Percentiles rank a stretch among this genome's conserved stretches.
These are phyloP conservation scores for Canariomyces notabilis DNA, from an alignment of 2,329 filamentous ascomycete species.

Conservation along the genomic window DNA sequence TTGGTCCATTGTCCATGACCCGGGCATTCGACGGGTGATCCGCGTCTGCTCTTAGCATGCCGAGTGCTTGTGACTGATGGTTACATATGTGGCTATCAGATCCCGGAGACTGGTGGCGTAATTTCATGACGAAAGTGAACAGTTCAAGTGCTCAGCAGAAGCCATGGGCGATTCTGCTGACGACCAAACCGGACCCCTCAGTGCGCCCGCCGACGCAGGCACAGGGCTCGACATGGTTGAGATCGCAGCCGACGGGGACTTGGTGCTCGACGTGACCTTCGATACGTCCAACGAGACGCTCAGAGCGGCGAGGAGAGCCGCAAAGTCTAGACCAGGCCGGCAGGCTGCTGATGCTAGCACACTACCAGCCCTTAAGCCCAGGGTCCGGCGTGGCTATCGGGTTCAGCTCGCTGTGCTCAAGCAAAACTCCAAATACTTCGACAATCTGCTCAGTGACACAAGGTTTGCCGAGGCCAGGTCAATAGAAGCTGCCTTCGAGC, in stretches of 20 bases:
- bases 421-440: constrained; percentile 64
- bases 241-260: constrained; percentile 55
- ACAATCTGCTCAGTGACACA: constrained; percentile 57
- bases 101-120: too few species aligned
- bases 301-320: constrained; percentile 39
- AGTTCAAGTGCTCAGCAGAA: too few species aligned
- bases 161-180: constrained; percentile 25
- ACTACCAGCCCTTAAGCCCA: constrained; percentile 29
- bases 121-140: too few species aligned
- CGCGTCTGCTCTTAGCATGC: too few species aligned
- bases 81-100: too few species aligned
- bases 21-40: too few species aligned
- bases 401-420: constrained; percentile 54
- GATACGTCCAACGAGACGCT: constrained; percentile 52
- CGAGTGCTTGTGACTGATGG: too few species aligned
- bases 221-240: constrained; percentile 36
- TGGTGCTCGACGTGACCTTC: constrained; percentile 63
- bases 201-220: not conserved
- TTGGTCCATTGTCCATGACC: too few species aligned
- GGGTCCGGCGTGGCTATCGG: constrained; percentile 48
- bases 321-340: constrained; percentile 27
- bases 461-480: constrained; percentile 59
- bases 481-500: constrained; percentile 47
- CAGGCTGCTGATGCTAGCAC: too few species aligned
- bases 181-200: constrained; percentile 16